Evolutionary conservation across 2,329 filamentous ascomycete genomes (phyloP).

Genomic region (Teratosphaeria viscida): DNA sequence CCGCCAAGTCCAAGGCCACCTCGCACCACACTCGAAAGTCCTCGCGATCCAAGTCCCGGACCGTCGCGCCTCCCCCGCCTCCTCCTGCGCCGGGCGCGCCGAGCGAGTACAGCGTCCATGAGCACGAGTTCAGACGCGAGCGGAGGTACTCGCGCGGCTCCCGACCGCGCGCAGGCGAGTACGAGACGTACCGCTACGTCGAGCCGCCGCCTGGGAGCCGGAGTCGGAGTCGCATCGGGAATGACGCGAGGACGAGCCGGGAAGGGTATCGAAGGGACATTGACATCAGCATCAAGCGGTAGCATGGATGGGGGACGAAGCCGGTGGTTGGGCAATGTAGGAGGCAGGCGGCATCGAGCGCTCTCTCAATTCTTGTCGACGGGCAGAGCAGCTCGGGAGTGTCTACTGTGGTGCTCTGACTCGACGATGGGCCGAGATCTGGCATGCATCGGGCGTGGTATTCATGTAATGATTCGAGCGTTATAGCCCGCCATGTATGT

Average conservation of each 20-base stretch:
- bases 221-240: slow-evolving; percentile 14
- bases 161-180: slow-evolving; percentile 20
- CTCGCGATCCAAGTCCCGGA: slow-evolving; percentile 8
- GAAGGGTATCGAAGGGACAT: slow-evolving; percentile 13
- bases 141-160: slow-evolving; percentile 17
- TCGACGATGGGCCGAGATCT: neutral
- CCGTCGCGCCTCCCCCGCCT: slow-evolving; percentile 4
- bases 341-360: neutral
- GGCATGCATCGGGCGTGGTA: neutral
- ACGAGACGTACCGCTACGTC: slow-evolving; percentile 39
- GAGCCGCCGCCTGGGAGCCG: slow-evolving; percentile 20
- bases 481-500: neutral
- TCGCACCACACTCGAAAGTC: slow-evolving; percentile 17
- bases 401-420: neutral
- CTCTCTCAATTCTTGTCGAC: neutral
- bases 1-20: slow-evolving; percentile 15
- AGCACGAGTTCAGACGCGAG: slow-evolving; percentile 34
- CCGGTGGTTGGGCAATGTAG: neutral
- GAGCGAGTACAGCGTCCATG: slow-evolving; percentile 31
- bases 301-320: slow-evolving; percentile 1
- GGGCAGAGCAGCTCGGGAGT: neutral
- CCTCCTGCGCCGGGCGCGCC: slow-evolving; percentile 9
- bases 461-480: neutral
- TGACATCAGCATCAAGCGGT: slow-evolving; percentile 5
- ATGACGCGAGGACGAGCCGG: slow-evolving; percentile 14